These are phyloP conservation scores for Reticulascus tulasneorum DNA, from an alignment of 2,329 filamentous ascomycete genomes.

Conservation along the genomic window DNA sequence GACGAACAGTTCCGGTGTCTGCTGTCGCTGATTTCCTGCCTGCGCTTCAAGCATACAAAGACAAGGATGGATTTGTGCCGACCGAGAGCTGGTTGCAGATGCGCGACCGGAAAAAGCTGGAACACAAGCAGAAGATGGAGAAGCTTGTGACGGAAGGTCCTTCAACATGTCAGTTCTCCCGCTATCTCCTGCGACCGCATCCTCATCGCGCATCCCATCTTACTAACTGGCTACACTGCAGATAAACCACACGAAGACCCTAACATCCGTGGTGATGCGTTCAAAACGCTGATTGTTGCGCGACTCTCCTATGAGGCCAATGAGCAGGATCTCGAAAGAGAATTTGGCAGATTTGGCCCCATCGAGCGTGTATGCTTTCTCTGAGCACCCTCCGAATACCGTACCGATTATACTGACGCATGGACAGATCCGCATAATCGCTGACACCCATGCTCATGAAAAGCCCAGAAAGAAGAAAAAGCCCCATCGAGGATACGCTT, in stretches of 20 bases:
- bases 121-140: slow-evolving; percentile 69
- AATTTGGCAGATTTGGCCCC: slow-evolving; percentile 89
- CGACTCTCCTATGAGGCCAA: slow-evolving; percentile 86
- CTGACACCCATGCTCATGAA: slow-evolving; percentile 66
- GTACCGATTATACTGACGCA: slow-evolving; percentile 5
- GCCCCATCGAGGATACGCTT: slow-evolving; percentile 85
- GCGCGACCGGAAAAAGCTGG: slow-evolving; percentile 76
- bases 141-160: slow-evolving; percentile 59
- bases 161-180: slow-evolving; percentile 39
- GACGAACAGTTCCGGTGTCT: slow-evolving; percentile 67
- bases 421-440: slow-evolving; percentile 77
- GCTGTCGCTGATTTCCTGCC: slow-evolving; percentile 74
- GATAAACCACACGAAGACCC: slow-evolving; percentile 81
- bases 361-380: slow-evolving; percentile 73
- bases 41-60: slow-evolving; percentile 71
- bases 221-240: slow-evolving; percentile 29
- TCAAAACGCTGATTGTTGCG: slow-evolving; percentile 90
- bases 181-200: neutral
- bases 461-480: slow-evolving; percentile 76
- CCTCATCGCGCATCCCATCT: slow-evolving; percentile 8
- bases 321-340: slow-evolving; percentile 84
- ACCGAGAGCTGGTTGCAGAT: slow-evolving; percentile 92
- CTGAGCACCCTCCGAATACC: slow-evolving; percentile 1
- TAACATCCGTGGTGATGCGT: slow-evolving; percentile 88
- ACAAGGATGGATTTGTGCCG: slow-evolving; percentile 70